A percentile compares a stretch with the other conserved stretches of the same genome.
These are phyloP conservation scores for Suillus brevipes DNA, from an alignment of 768 basidiomycete genomes.

Conservation along the genomic window DNA sequence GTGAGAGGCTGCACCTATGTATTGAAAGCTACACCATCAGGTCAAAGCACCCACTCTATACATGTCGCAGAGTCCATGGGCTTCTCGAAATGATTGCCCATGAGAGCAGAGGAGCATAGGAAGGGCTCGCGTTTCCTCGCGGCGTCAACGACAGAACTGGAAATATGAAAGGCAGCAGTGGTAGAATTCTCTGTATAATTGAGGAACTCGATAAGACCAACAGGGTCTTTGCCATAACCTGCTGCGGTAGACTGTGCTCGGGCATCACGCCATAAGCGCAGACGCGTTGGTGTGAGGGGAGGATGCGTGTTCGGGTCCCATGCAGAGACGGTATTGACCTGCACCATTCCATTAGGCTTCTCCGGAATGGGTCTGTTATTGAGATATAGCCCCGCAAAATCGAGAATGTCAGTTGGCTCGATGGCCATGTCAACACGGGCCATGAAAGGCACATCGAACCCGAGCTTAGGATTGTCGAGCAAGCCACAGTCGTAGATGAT, in stretches of 20 bases:
- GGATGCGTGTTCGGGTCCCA: background rate
- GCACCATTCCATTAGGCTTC: slow-evolving; percentile 17
- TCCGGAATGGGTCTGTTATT: slow-evolving; percentile 9
- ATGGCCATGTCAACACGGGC: slow-evolving; percentile 17
- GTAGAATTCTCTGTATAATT: slow-evolving; percentile 19
- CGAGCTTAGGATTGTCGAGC: slow-evolving; percentile 10
- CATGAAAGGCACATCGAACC: slow-evolving; percentile 18
- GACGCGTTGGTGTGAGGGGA: slow-evolving; percentile 13
- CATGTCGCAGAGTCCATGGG: slow-evolving; percentile 16
- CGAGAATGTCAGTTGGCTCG: slow-evolving; percentile 12
- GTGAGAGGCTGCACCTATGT: background rate
- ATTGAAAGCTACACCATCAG: background rate
- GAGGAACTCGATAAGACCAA: slow-evolving; percentile 20
- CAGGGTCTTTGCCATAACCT: slow-evolving; percentile 1
- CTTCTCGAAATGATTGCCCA: slow-evolving; percentile 4
- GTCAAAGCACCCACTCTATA: slow-evolving; percentile 8
- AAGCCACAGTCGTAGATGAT: slow-evolving; percentile 17
- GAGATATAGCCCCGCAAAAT: slow-evolving; percentile 12
- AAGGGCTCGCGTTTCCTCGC: slow-evolving; percentile 15
- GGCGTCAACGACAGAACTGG: background rate
- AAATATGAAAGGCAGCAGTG: slow-evolving; percentile 11
- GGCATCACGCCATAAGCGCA: slow-evolving; percentile 12
- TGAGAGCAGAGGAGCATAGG: slow-evolving; percentile 11
- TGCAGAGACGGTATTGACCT: slow-evolving; percentile 10
- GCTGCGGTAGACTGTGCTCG: slow-evolving; percentile 2